These are phyloP conservation scores for Sporothrix pallida DNA, from an alignment of 2,329 filamentous ascomycete genomes.

Conservation along the genomic window DNA sequence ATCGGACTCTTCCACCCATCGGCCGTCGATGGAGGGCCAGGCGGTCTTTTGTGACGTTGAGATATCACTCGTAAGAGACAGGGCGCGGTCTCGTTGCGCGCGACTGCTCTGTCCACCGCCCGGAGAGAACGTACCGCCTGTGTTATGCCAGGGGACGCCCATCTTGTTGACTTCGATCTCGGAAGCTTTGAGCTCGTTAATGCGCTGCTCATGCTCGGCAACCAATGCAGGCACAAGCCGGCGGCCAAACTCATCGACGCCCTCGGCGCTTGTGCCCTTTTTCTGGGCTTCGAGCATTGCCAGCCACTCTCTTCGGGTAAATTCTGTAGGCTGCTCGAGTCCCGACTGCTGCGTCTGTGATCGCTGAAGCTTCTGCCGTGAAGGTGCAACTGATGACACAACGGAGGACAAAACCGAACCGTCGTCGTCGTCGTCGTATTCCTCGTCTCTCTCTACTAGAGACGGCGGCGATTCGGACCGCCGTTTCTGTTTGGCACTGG, in stretches of 20 bases:
- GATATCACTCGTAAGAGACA: conserved; percentile 35
- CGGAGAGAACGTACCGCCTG: not conserved
- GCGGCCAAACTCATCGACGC: conserved; percentile 36
- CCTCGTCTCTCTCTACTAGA: conserved; percentile 15
- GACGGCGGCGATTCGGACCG: conserved; percentile 20
- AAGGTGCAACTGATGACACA: not conserved
- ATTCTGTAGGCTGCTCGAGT: conserved; percentile 27
- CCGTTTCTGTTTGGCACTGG: conserved; percentile 32
- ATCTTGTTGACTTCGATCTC: conserved; percentile 38
- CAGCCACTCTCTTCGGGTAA: conserved; percentile 36
- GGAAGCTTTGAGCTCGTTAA: conserved; percentile 37
- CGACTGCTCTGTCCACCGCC: not conserved
- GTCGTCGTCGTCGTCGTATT: conserved; percentile 3
- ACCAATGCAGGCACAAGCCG: conserved; percentile 36
- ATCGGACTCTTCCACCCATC: conserved; percentile 35
- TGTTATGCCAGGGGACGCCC: conserved; percentile 37
- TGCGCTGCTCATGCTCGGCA: conserved; percentile 39
- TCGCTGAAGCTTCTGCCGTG: conserved; percentile 11
- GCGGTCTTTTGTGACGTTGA: conserved; percentile 19
- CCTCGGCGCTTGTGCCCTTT: conserved; percentile 29
- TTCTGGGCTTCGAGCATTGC: conserved; percentile 36
- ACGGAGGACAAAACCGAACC: conserved; percentile 11
- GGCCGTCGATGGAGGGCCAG: conserved; percentile 33
- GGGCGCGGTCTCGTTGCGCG: conserved; percentile 33
- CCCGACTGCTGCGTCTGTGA: conserved; percentile 8